Percentiles rank a stretch among this genome's conserved stretches.
Evolutionary conservation across 768 basidiomycete genomes (phyloP).

Genomic region (Xerocomellus intermedius): DNA sequence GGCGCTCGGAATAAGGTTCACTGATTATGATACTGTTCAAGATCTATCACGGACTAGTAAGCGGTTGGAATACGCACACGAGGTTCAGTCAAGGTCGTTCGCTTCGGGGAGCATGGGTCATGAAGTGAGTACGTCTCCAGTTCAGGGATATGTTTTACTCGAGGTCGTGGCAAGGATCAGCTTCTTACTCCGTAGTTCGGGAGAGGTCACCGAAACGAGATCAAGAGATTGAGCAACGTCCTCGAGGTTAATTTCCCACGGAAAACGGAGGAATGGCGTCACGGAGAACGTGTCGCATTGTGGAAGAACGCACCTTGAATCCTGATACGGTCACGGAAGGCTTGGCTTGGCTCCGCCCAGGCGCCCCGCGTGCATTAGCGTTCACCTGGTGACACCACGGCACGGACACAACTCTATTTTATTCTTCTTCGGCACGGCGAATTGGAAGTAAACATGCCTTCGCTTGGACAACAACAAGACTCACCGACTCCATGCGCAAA

Average conservation of each 20-base stretch:
- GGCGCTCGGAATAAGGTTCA: slow-evolving; percentile 1
- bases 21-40: neutral
- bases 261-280: neutral
- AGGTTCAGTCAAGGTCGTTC: slow-evolving; percentile 9
- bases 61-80: slow-evolving; percentile 1
- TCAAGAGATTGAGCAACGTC: neutral
- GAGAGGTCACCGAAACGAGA: neutral
- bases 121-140: neutral
- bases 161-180: neutral
- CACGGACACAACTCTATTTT: neutral
- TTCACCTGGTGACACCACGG: neutral
- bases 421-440: neutral
- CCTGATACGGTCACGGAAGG: neutral
- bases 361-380: neutral
- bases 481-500: neutral
- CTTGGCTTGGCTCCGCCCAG: neutral
- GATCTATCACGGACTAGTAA: neutral
- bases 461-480: slow-evolving; percentile 4
- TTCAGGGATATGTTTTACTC: neutral
- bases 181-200: neutral
- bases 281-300: neutral
- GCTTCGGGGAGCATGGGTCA: neutral
- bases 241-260: neutral
- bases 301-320: neutral
- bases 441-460: neutral